These are phyloP conservation scores for Phytophthora pseudosyringae DNA, from an alignment of 352 stramenopile species.

Conservation along the genomic window DNA sequence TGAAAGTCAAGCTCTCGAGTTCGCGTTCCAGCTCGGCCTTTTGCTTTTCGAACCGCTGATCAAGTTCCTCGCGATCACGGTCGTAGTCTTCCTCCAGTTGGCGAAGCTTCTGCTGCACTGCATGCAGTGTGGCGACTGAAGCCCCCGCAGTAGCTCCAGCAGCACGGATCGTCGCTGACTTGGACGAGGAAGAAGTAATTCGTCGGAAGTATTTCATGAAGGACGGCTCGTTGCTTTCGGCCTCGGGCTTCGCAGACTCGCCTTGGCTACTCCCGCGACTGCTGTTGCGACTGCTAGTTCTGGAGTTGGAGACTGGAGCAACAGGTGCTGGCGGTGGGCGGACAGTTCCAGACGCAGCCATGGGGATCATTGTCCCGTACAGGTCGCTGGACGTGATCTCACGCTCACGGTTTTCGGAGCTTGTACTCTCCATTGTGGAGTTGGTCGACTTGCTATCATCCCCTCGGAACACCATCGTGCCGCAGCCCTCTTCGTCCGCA, in stretches of 20 bases:
- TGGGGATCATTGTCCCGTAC: slow-evolving; percentile 68
- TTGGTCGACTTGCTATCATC: slow-evolving; percentile 24
- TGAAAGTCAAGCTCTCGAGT: slow-evolving; percentile 42
- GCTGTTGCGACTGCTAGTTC: slow-evolving; percentile 27
- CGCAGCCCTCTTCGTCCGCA: slow-evolving; percentile 26
- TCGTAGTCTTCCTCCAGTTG: slow-evolving; percentile 63
- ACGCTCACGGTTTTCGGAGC: slow-evolving; percentile 22
- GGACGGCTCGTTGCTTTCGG: slow-evolving; percentile 54
- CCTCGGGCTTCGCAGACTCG: slow-evolving; percentile 19
- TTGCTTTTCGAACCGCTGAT: slow-evolving; percentile 50
- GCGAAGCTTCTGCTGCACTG: slow-evolving; percentile 55
- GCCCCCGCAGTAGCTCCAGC: too few relatives aligned
- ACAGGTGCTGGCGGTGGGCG: slow-evolving; percentile 32
- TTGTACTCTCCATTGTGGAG: slow-evolving; percentile 17
- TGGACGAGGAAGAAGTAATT: slow-evolving; percentile 31
- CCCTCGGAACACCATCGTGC: slow-evolving; percentile 63
- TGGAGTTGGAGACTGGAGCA: slow-evolving; percentile 20
- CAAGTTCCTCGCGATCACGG: slow-evolving; percentile 48
- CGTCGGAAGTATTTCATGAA: slow-evolving; percentile 89
- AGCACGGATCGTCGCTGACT: slow-evolving; percentile 30
- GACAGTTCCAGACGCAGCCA: slow-evolving; percentile 10
- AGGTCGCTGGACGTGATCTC: slow-evolving; percentile 59
- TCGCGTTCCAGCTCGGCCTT: slow-evolving; percentile 56
- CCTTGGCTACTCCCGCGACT: slow-evolving; percentile 22
- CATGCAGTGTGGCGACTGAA: slow-evolving; percentile 24